phyloP scores from a whole-genome alignment of 192 early-diverging fungal genomes.

The Borealophlyctis nickersoniae region DNA sequence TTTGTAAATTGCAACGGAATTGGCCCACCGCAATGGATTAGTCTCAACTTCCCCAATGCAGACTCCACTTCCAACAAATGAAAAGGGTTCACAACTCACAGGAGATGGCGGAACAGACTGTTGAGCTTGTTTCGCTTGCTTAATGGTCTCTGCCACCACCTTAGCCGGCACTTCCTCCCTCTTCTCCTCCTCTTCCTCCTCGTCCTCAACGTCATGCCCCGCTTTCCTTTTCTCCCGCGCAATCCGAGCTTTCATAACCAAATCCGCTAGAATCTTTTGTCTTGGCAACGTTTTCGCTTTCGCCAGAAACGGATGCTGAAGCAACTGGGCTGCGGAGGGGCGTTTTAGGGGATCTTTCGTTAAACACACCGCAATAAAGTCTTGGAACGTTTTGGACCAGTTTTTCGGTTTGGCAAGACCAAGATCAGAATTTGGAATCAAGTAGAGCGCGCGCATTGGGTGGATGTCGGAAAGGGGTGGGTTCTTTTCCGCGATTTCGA shows the following conservation, averaged over 20 bases:
- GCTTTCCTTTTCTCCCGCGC: constrained; percentile 51
- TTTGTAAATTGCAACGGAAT: no score
- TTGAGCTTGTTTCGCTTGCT: constrained; percentile 37
- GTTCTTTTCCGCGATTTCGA: constrained; percentile 67
- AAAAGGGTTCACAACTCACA: no score
- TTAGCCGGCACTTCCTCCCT: constrained; percentile 42
- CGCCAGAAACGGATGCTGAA: constrained; percentile 58
- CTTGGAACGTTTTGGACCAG: constrained; percentile 55
- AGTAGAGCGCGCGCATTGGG: constrained; percentile 58
- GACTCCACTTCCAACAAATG: no score
- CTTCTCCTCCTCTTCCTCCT: constrained; percentile 54
- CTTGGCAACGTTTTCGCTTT: constrained; percentile 40
- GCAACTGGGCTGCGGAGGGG: constrained; percentile 48
- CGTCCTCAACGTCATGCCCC: constrained; percentile 49
- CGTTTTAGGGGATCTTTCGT: constrained; percentile 55
- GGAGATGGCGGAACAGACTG: constrained; percentile 21
- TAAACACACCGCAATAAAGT: constrained; percentile 55
- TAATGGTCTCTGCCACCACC: constrained; percentile 42
- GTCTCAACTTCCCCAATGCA: no score
- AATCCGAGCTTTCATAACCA: constrained; percentile 47
- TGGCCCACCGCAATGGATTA: no score
- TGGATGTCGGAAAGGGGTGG: constrained; percentile 64
- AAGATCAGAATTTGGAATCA: constrained; percentile 53
- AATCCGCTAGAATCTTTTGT: constrained; percentile 41
- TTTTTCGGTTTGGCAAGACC: no score